phyloP scores from a whole-genome alignment of 768 basidiomycete genomes.

The Leccinum disarticulatum region DNA sequence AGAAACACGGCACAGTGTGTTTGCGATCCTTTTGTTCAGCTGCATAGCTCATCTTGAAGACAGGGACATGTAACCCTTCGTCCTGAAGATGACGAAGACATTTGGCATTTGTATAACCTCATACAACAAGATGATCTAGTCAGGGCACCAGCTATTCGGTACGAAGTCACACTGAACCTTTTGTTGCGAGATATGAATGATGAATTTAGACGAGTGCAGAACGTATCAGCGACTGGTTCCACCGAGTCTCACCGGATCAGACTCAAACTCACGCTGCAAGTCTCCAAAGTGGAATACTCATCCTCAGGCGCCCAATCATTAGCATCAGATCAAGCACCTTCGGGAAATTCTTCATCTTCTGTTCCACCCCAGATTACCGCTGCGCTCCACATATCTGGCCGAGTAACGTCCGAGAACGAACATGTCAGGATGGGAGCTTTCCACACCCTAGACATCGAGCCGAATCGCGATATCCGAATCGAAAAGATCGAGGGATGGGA shows the following conservation, averaged over 20 bases:
- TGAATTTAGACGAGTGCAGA: slow-evolving; percentile 73
- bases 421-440: slow-evolving; percentile 91
- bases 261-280: slow-evolving; percentile 80
- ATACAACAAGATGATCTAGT: slow-evolving; percentile 88
- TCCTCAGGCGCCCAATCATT: slow-evolving; percentile 58
- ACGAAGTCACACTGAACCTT: slow-evolving; percentile 18
- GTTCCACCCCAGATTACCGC: slow-evolving; percentile 45
- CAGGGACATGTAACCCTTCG: slow-evolving; percentile 93
- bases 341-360: slow-evolving; percentile 26
- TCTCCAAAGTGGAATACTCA: slow-evolving; percentile 78
- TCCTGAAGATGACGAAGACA: slow-evolving; percentile 98
- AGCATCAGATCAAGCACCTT: slow-evolving; percentile 41
- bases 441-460: slow-evolving; percentile 93
- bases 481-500: slow-evolving; percentile 93
- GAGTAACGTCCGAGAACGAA: slow-evolving; percentile 80
- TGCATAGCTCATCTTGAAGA: slow-evolving; percentile 20
- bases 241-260: slow-evolving; percentile 88
- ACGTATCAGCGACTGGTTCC: slow-evolving; percentile 88
- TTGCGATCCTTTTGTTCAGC: not conserved
- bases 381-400: slow-evolving; percentile 82
- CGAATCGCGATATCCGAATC: slow-evolving; percentile 86
- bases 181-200: slow-evolving; percentile 8
- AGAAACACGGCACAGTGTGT: slow-evolving; percentile 79
- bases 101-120: slow-evolving; percentile 99
- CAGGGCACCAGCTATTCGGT: slow-evolving; percentile 84